Base-by-base conservation (phyloP, 176 grass and related monocot genomes). In the Dactylis glomerata region DNA sequence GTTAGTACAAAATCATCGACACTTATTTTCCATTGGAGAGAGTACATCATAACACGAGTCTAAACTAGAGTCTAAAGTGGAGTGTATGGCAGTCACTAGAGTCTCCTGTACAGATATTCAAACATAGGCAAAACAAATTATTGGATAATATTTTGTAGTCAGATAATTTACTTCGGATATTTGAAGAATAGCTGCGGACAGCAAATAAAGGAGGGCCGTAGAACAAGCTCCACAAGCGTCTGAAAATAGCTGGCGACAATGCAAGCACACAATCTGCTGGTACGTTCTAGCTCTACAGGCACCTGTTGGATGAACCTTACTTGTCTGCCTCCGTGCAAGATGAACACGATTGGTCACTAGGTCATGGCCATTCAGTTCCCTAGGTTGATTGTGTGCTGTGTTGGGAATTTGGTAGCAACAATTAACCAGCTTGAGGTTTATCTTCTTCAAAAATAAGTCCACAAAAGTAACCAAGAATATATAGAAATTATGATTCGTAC, bases 341-440 rank as follows among this genome's bases (percentile, higher is more conserved):
- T 47, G 77, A 26, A 42, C 49, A 68, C 17, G 77, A 76, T 89
- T 81, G 87, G 77, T 57, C 24, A 37, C 10, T 22, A n/a, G 55
- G 73, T 65, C 66, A 66, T 44, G 34, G n/a, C 81, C 81, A 33
- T 84, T 84, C 75, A 79, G 38, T 55, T 12, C 49, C 50, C 30
- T 12, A 68, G 61, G 73, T 78, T 31, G 44, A 13, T 31, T 54
- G 38, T 81, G 36, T 4, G 44, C 44, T 65, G 82, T 73, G 54
- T 47, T 72, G 71, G 83, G 78, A 78, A 55, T 78, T 38, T 47
- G 33, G 79, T 86, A 36, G 79, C 88, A 82, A 82, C 73, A 82
- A 12, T 36, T 73, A 23, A 52, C 49, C 24, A 63, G 31, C 28
- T 63, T 63, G 52, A n/a, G 15, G 33, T 71, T 71, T 82, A 6